Evolutionary conservation across 1,284 basidiomycete species (phyloP).

Genomic region (Paramarasmius palmivorus): DNA sequence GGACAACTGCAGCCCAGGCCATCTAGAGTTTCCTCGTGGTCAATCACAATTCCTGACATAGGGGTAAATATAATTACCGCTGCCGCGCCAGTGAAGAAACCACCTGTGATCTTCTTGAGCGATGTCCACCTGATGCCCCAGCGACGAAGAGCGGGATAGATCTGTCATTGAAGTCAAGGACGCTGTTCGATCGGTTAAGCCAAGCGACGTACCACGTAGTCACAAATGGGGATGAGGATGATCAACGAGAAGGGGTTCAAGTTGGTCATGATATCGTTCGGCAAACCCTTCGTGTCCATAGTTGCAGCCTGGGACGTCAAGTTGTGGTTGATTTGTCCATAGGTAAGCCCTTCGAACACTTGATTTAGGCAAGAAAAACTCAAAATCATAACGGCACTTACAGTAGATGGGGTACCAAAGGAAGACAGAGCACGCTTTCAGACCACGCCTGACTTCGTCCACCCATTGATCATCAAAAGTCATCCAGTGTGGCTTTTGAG

Average conservation of each 20-base stretch:
- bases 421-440: conserved; percentile 87
- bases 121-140: conserved; percentile 57
- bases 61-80: conserved; percentile 38
- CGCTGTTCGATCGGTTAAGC: not conserved
- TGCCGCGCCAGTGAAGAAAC: conserved; percentile 52
- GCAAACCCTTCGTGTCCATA: conserved; percentile 72
- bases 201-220: conserved; percentile 6
- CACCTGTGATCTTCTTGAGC: conserved; percentile 59
- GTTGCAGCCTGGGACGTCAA: conserved; percentile 77
- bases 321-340: conserved; percentile 80
- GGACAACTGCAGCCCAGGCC: not conserved
- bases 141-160: conserved; percentile 65
- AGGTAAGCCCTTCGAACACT: conserved; percentile 57
- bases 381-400: conserved; percentile 30
- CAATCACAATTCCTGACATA: conserved; percentile 69
- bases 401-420: conserved; percentile 75
- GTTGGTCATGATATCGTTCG: conserved; percentile 83
- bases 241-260: conserved; percentile 78
- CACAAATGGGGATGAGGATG: conserved; percentile 72
- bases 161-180: conserved; percentile 16
- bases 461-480: conserved; percentile 79
- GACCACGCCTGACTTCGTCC: conserved; percentile 78
- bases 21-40: conserved; percentile 40
- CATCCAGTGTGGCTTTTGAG: conserved; percentile 64
- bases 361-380: not conserved